phyloP scores from a whole-genome alignment of 306 rosid species.

The Prunus davidiana region DNA sequence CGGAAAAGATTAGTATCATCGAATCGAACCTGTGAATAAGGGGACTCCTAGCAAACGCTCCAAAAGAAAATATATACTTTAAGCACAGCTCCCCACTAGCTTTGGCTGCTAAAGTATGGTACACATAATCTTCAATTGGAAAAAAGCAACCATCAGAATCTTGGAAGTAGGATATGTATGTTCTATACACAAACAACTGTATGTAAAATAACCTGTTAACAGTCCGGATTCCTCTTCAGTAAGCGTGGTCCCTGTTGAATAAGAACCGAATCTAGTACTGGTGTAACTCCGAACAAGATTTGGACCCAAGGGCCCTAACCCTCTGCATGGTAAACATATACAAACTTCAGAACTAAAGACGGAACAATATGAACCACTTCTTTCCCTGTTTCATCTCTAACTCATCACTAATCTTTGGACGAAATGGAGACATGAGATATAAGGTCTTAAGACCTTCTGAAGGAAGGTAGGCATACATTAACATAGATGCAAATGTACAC shows the following conservation, averaged over 20 bases:
- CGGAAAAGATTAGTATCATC: conserved; percentile 7
- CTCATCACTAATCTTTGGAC: not conserved
- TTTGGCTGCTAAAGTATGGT: conserved; percentile 92
- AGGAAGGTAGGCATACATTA: not conserved
- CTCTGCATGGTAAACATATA: conserved; percentile 42
- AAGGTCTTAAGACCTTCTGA: not conserved
- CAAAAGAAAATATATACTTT: conserved; percentile 78
- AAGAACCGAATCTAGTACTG: conserved; percentile 61
- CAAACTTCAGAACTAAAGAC: not conserved
- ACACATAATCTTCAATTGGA: conserved; percentile 67
- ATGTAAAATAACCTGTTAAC: conserved; percentile 62
- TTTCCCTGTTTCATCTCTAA: not conserved
- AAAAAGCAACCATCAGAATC: conserved; percentile 28
- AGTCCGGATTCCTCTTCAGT: conserved; percentile 64
- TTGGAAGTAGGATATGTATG: conserved; percentile 2
- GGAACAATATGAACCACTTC: not conserved
- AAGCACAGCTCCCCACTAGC: conserved; percentile 96
- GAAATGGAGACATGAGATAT: not conserved
- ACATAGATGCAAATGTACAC: not conserved
- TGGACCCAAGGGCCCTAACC: conserved; percentile 99
- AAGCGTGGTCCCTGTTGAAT: conserved; percentile 59
- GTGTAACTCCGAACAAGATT: conserved; percentile 69
- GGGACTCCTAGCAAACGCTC: conserved; percentile 83
- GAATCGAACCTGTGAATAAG: conserved; percentile 73
- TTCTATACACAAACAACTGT: conserved; percentile 10